Evolutionary conservation across 768 basidiomycete genomes (phyloP).

Genomic region (Pisolithus albus): DNA sequence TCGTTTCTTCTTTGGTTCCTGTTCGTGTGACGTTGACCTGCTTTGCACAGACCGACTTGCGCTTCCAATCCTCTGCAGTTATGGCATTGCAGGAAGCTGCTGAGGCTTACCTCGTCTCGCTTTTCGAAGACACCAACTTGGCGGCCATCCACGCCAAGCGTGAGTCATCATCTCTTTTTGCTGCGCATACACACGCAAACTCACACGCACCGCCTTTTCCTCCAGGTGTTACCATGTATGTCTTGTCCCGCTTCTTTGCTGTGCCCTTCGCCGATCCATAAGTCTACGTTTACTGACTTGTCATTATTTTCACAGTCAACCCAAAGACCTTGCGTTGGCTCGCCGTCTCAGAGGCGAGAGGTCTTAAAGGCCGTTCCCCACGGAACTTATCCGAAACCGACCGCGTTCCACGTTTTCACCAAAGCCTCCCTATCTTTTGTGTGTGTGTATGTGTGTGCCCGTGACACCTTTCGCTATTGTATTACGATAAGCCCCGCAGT

Average conservation of each 20-base stretch:
- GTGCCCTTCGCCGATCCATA: conserved; percentile 9
- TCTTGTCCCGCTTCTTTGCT: conserved; percentile 2
- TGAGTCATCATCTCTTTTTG: conserved; percentile 16
- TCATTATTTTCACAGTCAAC: conserved; percentile 45
- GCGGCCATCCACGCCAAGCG: conserved; percentile 88
- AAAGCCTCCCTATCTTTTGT: too few species aligned
- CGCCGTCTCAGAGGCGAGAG: conserved; percentile 83
- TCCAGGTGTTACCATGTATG: conserved; percentile 52
- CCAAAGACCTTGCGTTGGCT: conserved; percentile 84
- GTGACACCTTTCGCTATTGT: conserved; percentile 8
- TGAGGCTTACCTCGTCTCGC: conserved; percentile 81
- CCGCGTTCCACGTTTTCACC: too few species aligned
- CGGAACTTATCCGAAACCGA: background rate
- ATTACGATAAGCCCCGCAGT: conserved; percentile 18
- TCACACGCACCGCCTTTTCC: conserved; percentile 10
- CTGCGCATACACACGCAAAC: background rate
- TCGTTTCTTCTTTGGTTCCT: background rate
- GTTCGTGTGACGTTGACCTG: background rate
- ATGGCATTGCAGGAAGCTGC: conserved; percentile 92
- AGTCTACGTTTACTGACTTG: background rate
- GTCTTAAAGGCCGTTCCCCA: conserved; percentile 39
- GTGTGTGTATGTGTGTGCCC: too few species aligned
- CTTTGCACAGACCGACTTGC: conserved; percentile 64
- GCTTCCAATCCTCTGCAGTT: conserved; percentile 94
- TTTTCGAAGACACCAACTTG: conserved; percentile 88